These are phyloP conservation scores for Calendula officinalis DNA, from an alignment of 129 eudicot species.

Conservation along the genomic window DNA sequence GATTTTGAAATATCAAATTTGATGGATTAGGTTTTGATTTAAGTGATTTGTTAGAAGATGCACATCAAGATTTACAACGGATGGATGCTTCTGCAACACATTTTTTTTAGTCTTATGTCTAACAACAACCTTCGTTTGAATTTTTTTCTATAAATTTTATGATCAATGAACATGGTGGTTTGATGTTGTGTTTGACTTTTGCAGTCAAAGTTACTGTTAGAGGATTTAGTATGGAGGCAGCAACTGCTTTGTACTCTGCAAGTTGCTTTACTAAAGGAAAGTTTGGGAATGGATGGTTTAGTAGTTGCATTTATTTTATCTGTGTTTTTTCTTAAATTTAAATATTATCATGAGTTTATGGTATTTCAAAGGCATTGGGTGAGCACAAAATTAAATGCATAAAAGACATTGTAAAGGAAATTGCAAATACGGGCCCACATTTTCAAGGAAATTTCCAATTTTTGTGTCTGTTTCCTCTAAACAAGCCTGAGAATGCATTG, in stretches of 20 bases:
- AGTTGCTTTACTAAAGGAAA: too few relatives aligned
- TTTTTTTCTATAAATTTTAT: background rate
- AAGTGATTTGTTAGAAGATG: conserved; percentile 69
- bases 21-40: conserved; percentile 74
- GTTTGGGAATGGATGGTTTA: too few relatives aligned
- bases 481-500: conserved; percentile 65
- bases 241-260: conserved; percentile 40
- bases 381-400: conserved; percentile 62
- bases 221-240: conserved; percentile 97
- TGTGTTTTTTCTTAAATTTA: background rate
- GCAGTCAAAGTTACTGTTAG: conserved; percentile 83
- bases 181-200: conserved; percentile 15
- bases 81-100: conserved; percentile 84
- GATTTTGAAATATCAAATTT: conserved; percentile 13
- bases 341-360: background rate
- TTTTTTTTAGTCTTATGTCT: conserved; percentile 71
- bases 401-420: conserved; percentile 75
- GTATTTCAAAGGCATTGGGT: conserved; percentile 46
- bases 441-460: conserved; percentile 58
- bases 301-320: background rate
- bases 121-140: conserved; percentile 39
- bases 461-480: conserved; percentile 62
- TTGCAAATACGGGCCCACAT: conserved; percentile 62
- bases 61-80: conserved; percentile 66
- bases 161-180: background rate